Evolutionary conservation across 2,329 filamentous ascomycete species (phyloP).

Genomic region (Hypoxylon sp.): DNA sequence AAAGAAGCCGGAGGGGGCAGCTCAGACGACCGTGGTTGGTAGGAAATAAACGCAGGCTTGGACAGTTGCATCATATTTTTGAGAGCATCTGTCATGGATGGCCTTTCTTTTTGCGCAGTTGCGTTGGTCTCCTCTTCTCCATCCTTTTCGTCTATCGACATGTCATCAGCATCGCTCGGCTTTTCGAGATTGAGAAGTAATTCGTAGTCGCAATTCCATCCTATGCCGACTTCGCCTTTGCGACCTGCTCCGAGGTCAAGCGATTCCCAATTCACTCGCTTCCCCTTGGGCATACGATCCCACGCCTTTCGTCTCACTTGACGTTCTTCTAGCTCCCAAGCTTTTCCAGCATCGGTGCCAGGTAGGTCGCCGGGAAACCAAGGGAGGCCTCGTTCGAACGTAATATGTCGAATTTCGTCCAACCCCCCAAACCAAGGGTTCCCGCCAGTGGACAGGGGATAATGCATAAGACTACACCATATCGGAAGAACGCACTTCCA

Average conservation of each 20-base stretch:
- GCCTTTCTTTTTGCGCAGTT: slow-evolving; percentile 6
- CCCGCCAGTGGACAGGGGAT: slow-evolving; percentile 78
- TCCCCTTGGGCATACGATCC: slow-evolving; percentile 82
- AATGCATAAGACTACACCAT: slow-evolving; percentile 88
- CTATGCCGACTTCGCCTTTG: slow-evolving; percentile 83
- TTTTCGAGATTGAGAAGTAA: slow-evolving; percentile 59
- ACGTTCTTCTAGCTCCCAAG: slow-evolving; percentile 77
- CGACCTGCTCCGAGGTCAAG: slow-evolving; percentile 76
- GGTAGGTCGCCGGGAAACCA: slow-evolving; percentile 91
- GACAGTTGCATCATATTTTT: slow-evolving; percentile 49
- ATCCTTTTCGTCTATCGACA: slow-evolving; percentile 31
- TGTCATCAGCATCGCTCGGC: slow-evolving; percentile 25
- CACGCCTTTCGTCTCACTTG: slow-evolving; percentile 68
- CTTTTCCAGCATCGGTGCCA: slow-evolving; percentile 78
- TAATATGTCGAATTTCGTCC: slow-evolving; percentile 78
- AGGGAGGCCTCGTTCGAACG: slow-evolving; percentile 78
- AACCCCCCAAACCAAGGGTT: slow-evolving; percentile 86
- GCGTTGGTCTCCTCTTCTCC: slow-evolving; percentile 18
- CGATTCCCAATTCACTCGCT: slow-evolving; percentile 76
- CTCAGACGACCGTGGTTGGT: slow-evolving; percentile 42
- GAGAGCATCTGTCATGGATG: slow-evolving; percentile 30
- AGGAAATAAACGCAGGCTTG: slow-evolving; percentile 46
- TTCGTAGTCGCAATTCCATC: slow-evolving; percentile 87
- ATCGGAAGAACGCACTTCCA: slow-evolving; percentile 88
- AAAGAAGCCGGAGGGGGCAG: slow-evolving; percentile 51